These are phyloP conservation scores for Klebsormidium nitens DNA, from an alignment of 139 green algal genomes.

Conservation along the genomic window DNA sequence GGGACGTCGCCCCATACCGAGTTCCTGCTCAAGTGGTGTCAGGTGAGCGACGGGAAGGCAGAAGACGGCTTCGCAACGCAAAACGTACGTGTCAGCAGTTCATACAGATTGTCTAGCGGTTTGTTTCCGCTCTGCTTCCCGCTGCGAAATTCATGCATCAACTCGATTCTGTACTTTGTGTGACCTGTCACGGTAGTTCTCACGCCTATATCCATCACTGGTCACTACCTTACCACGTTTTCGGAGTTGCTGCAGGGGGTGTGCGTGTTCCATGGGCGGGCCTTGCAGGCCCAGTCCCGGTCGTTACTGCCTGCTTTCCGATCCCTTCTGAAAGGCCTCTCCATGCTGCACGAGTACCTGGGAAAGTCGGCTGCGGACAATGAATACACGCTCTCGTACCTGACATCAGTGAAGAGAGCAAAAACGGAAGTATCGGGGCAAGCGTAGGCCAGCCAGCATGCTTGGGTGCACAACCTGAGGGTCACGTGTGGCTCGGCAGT, in stretches of 20 bases:
- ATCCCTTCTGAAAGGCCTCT: constrained; percentile 15
- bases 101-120: background rate
- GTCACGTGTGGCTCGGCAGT: too few relatives aligned
- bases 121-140: background rate
- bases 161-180: background rate
- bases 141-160: too few relatives aligned
- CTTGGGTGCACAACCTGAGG: too few relatives aligned
- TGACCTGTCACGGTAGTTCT: background rate
- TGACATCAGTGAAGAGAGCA: too few relatives aligned
- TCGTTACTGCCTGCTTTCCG: constrained; percentile 15
- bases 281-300: background rate
- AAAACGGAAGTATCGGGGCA: too few relatives aligned
- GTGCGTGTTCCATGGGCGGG: background rate
- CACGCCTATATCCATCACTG: background rate
- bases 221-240: background rate
- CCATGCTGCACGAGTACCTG: constrained; percentile 33
- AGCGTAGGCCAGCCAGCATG: too few relatives aligned
- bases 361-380: constrained; percentile 12
- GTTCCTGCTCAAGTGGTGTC: constrained; percentile 27
- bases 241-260: background rate
- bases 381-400: constrained; percentile 31
- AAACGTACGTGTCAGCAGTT: background rate
- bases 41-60: background rate
- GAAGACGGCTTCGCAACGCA: too few relatives aligned
- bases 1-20: constrained; percentile 23